Evolutionary conservation across 306 rosid genomes (phyloP), one percentile per base, ranked within the genome.

Genomic region (Herpetospermum pedunculosum): DNA sequence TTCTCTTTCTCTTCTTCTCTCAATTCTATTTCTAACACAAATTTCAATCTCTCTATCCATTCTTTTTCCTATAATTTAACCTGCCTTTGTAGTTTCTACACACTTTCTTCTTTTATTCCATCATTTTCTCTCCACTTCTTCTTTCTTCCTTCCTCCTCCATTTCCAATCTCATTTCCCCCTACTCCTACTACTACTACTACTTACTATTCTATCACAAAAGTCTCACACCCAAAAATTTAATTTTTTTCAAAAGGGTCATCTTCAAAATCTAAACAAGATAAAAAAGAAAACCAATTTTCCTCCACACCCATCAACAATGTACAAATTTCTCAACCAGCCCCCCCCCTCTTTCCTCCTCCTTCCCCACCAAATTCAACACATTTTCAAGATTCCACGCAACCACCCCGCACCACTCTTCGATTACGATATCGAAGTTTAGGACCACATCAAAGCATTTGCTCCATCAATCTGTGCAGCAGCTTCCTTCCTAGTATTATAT

Each of bases 91-190:
- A n/a, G n/a, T n/a, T n/a, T n/a, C n/a, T n/a, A n/a, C n/a, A 67
- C 72, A 67, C 50, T 67, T 21, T n/a, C n/a, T n/a, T 6, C 70
- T 67, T 65, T 67, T 67, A 67, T 67, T 67, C 72, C 52, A n/a
- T 37, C 30, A 30, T 30, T 8, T 18, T 32, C 13, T 40, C 30
- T 21, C 72, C 16, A 4, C 32, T 41, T 67, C 70, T 23, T 53
- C 60, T 10, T 53, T 23, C 53, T 5, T 26, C 63, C n/a, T 48
- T 18, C 54, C 15, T 46, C 46, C 43, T 62, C 28, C 28, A 63
- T 63, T 63, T 16, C 47, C 70, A 35, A 8, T 63, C 5, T 52
- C 15, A 5, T 14, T 59, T 43, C 16, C 32, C 25, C 68, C 40
- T 18, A 30, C 32, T 2, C 10, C 68, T 16, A 15, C 11, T 10